A percentile compares a stretch with the other conserved stretches of the same genome.
Conservation (phyloP, 2,329 filamentous ascomycete species). For the Alternaria ethzedia region DNA sequence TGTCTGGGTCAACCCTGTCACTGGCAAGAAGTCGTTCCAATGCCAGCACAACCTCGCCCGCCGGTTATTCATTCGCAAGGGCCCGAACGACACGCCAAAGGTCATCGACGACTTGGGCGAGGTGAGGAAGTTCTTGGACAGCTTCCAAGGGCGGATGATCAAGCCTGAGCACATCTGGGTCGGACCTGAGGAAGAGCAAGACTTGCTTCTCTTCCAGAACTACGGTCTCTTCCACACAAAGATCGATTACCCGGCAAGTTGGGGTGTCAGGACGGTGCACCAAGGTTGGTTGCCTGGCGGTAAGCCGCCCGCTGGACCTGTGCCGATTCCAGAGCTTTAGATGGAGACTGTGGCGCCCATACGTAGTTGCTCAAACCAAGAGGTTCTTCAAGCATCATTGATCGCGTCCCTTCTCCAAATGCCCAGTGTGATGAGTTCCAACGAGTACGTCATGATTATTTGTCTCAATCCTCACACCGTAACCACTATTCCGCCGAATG, state of each 20-base stretch:
- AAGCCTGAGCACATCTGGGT: constrained; percentile 8
- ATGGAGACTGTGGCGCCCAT: not conserved
- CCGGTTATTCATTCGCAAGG: not conserved
- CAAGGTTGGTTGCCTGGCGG: not conserved
- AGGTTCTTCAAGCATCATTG: not conserved
- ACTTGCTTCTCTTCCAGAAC: constrained; percentile 1
- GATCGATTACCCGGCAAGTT: constrained; percentile 6
- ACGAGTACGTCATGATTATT: not conserved
- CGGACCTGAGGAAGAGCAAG: constrained; percentile 1
- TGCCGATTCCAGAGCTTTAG: not conserved
- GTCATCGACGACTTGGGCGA: constrained; percentile 1
- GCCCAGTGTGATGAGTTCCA: not conserved
- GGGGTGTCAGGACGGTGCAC: not conserved
- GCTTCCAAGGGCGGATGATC: constrained; percentile 2
- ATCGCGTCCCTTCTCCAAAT: not conserved
- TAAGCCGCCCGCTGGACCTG: not conserved
- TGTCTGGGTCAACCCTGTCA: constrained; percentile 4
- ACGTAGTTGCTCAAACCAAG: not conserved
- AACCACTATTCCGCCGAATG: not conserved
- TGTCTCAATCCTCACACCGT: not conserved
- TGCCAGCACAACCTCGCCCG: not conserved
- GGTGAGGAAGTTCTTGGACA: constrained; percentile 3
- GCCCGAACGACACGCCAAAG: not conserved
- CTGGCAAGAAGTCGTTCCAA: not conserved
- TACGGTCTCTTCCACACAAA: constrained; percentile 6